phyloP scores from a whole-genome alignment of 768 basidiomycete genomes.

The Russula foetens region DNA sequence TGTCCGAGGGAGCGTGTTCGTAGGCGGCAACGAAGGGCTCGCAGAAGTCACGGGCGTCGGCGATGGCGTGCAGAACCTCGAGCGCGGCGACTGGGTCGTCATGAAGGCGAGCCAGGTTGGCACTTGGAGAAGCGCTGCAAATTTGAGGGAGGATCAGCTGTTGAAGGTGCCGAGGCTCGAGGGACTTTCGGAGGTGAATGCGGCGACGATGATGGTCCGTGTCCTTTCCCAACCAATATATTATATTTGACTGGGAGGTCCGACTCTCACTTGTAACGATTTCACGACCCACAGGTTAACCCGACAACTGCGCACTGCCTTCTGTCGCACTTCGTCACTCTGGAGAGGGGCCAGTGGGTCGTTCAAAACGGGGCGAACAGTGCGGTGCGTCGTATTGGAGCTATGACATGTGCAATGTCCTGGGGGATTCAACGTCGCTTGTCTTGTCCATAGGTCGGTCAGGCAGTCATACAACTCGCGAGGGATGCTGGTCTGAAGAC shows the following conservation, averaged over 20 bases:
- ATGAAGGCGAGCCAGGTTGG: constrained; percentile 62
- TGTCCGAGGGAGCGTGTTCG: constrained; percentile 35
- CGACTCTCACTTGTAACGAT: not conserved
- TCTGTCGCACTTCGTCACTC: constrained; percentile 58
- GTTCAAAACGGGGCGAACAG: constrained; percentile 85
- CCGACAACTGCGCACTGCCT: constrained; percentile 80
- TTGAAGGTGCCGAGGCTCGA: constrained; percentile 46
- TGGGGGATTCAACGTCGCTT: not conserved
- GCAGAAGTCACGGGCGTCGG: constrained; percentile 60
- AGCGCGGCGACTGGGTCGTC: constrained; percentile 64
- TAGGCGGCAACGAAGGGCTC: constrained; percentile 74
- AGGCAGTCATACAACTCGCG: constrained; percentile 84
- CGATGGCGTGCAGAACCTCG: constrained; percentile 38
- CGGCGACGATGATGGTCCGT: constrained; percentile 67
- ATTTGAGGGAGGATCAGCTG: constrained; percentile 47
- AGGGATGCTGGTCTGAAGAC: constrained; percentile 61
- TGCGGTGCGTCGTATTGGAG: constrained; percentile 41
- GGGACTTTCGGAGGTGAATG: constrained; percentile 49
- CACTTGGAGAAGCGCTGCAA: constrained; percentile 60
- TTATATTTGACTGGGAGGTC: not conserved
- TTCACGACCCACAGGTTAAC: constrained; percentile 47
- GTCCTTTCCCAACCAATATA: not conserved
- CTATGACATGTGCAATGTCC: not conserved
- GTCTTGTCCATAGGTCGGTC: constrained; percentile 49
- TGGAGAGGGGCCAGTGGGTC: constrained; percentile 68